Evolutionary conservation across 805 yeast genomes (phyloP), one percentile per base, ranked within the genome.

Genomic region (Myxozyma monticola): DNA sequence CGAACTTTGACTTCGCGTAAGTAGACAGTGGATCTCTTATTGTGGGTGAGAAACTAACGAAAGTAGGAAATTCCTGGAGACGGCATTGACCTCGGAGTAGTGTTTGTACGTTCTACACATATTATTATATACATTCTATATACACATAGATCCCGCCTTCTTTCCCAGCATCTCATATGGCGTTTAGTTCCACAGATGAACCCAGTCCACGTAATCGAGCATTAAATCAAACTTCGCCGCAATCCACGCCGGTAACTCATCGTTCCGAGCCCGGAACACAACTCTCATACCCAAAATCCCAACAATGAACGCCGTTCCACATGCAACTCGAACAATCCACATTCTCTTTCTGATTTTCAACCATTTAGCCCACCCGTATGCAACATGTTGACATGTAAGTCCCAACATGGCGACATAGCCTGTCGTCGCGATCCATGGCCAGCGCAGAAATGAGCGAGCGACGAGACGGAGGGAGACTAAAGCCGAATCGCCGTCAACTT

Each of bases 1-100:
- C 95, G 60, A 85, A 89, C 74, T 79, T 88, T 70, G 98, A 90
- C 69, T 78, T 85, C 63, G 96, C 68, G 49, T 67, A 68, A 60
- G 39, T 60, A 49, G n/a, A n/a, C n/a, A n/a, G n/a, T n/a, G 42
- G 20, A 15, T 12, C 26, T 22, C 17, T 22, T 14, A 9, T 30
- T 29, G 24, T 31, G 28, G 8, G 26, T 18, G 14, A n/a, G 14
- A n/a, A 15, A 31, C 22, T 18, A 6, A 8, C 20, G 35, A 20
- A 12, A 35, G 17, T 30, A 52, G 57, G 15, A 45, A 46, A 31
- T 54, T 37, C 52, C 42, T 54, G 38, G 54, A 49, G 33, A 15
- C 38, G 17, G 35, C 39, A 8, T 1, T 47, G 30, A 17, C 39
- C 15, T 28, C 31, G 31, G 9, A 10, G 31, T 28, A 28, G 14